These are phyloP conservation scores for Stagonosporopsis tanaceti DNA, from an alignment of 2,329 filamentous ascomycete species.

Conservation along the genomic window DNA sequence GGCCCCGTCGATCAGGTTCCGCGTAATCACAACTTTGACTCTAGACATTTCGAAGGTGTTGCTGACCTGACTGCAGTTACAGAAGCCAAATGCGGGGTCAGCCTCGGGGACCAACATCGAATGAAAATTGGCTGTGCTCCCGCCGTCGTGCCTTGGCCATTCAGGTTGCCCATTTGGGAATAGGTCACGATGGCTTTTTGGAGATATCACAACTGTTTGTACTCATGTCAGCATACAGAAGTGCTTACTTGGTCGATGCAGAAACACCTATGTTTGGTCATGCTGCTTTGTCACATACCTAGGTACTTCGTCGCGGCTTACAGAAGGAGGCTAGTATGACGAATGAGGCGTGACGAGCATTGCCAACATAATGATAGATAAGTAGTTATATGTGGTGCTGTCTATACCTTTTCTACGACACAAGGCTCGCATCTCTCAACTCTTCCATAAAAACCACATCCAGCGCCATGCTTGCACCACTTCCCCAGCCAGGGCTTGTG, in stretches of 20 bases:
- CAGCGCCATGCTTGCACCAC: conserved; percentile 11
- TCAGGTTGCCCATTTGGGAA: background rate
- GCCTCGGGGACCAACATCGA: background rate
- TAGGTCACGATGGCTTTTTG: background rate
- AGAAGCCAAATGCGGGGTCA: background rate
- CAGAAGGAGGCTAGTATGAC: background rate
- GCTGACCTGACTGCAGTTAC: background rate
- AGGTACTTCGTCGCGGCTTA: background rate
- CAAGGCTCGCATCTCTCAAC: background rate
- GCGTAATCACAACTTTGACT: conserved; percentile 41
- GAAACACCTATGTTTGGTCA: background rate
- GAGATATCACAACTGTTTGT: background rate
- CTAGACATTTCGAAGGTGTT: conserved; percentile 30
- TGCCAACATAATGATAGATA: background rate
- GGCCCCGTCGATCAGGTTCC: conserved; percentile 33
- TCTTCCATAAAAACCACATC: background rate
- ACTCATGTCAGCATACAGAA: background rate
- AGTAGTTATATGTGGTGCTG: background rate
- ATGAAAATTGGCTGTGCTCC: background rate
- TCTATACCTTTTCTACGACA: background rate
- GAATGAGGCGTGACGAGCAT: background rate
- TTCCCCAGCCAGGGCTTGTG: conserved; percentile 24
- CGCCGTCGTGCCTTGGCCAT: background rate
- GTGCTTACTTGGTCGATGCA: background rate
- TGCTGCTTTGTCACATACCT: background rate